Evolutionary conservation across 805 yeast species (phyloP).

Genomic region (Lipomyces anomalus): DNA sequence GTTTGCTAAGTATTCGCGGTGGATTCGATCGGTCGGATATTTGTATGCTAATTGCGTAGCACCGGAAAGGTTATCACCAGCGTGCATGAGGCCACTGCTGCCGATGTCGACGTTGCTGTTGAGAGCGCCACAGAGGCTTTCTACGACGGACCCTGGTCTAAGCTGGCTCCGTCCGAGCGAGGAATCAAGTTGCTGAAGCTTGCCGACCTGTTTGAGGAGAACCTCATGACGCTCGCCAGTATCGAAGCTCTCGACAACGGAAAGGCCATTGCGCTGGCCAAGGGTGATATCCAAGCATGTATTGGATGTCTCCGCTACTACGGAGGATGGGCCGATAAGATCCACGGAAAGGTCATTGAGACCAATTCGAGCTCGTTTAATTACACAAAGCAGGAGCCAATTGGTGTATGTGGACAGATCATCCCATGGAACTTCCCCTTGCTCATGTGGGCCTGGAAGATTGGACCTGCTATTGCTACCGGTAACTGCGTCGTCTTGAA

Average conservation of each 20-base stretch:
- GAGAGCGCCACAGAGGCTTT: conserved; percentile 76
- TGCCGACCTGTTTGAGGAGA: conserved; percentile 69
- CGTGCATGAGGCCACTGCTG: conserved; percentile 67
- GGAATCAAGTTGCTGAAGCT: conserved; percentile 59
- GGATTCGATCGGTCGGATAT: too few species aligned
- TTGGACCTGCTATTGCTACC: conserved; percentile 87
- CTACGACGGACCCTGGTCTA: conserved; percentile 54
- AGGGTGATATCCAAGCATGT: conserved; percentile 70
- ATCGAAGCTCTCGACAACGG: conserved; percentile 89
- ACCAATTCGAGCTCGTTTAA: conserved; percentile 69
- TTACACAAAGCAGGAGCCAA: conserved; percentile 80
- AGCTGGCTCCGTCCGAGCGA: conserved; percentile 61
- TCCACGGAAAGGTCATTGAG: conserved; percentile 68
- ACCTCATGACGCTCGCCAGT: conserved; percentile 65
- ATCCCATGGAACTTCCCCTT: conserved; percentile 98
- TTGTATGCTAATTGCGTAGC: too few species aligned
- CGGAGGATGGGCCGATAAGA: conserved; percentile 90
- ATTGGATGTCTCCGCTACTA: conserved; percentile 70
- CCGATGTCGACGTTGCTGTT: conserved; percentile 81
- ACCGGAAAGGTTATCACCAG: conserved; percentile 54
- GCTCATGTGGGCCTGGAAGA: conserved; percentile 90
- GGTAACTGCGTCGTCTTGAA: conserved; percentile 86
- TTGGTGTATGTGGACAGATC: conserved; percentile 93
- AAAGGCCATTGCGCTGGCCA: conserved; percentile 54
- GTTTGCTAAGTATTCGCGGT: too few species aligned